Percentiles rank a stretch among this genome's conserved stretches.
These are phyloP conservation scores for Helicocarpus griseus DNA, from an alignment of 2,329 filamentous ascomycete species.

Conservation along the genomic window DNA sequence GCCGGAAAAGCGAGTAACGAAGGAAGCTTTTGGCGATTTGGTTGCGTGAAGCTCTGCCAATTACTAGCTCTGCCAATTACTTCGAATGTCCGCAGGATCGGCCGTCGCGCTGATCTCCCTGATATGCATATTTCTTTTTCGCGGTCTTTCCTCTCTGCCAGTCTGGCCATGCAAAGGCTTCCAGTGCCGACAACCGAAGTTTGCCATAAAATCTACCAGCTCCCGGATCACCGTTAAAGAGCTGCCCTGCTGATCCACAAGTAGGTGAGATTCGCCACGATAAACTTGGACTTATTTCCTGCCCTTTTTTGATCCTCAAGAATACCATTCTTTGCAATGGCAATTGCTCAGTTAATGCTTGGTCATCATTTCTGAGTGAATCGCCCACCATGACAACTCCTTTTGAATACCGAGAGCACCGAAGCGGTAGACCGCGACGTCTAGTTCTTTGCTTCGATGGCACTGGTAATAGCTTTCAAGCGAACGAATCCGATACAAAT, in stretches of 20 bases:
- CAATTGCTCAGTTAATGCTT: neutral
- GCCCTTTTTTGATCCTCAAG: neutral
- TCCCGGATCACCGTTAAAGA: neutral
- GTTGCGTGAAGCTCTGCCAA: too few relatives aligned
- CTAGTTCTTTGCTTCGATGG: slow-evolving; percentile 18
- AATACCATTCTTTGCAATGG: neutral
- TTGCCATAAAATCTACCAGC: too few relatives aligned
- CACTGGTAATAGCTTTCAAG: slow-evolving; percentile 22
- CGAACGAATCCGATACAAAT: slow-evolving; percentile 41
- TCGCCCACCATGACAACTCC: neutral
- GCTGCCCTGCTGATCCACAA: neutral
- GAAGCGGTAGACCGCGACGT: slow-evolving; percentile 6
- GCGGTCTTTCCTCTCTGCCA: too few relatives aligned
- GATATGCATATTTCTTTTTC: too few relatives aligned
- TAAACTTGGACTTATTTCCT: too few relatives aligned
- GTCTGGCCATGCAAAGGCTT: too few relatives aligned
- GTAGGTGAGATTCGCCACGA: neutral
- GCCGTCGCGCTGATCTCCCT: too few relatives aligned
- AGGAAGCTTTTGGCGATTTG: too few relatives aligned
- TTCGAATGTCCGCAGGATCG: too few relatives aligned
- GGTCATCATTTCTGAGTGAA: slow-evolving; percentile 4
- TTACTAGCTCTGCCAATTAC: too few relatives aligned
- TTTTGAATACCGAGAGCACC: neutral
- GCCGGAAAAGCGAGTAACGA: too few relatives aligned
- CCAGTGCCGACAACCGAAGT: too few relatives aligned